Conservation (phyloP, 805 yeast species). For the Novakomyces olei region DNA sequence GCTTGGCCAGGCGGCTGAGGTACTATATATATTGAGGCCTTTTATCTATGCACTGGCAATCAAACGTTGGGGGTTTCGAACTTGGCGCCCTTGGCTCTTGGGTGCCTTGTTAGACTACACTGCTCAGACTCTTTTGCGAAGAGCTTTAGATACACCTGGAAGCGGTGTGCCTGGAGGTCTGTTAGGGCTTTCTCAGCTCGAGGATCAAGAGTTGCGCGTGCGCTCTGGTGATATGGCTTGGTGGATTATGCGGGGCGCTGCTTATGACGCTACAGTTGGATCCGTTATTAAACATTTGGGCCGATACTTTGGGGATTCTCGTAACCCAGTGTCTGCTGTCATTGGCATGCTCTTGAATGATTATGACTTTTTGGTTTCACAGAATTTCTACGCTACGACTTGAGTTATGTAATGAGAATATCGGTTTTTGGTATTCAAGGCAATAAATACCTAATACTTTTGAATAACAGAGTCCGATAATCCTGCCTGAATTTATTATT, state of each 20-base stretch:
- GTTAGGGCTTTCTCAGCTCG: conserved; percentile 14
- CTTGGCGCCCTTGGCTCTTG: conserved; percentile 21
- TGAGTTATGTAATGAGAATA: no score
- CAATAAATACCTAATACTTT: no score
- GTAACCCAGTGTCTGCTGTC: no score
- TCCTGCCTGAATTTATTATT: no score
- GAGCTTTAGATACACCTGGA: conserved; percentile 10
- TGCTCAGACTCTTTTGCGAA: conserved; percentile 13
- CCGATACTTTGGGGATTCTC: no score
- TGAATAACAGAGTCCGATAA: no score
- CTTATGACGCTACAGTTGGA: conserved; percentile 17
- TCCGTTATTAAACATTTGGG: no score
- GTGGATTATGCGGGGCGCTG: conserved; percentile 21
- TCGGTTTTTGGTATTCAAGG: no score
- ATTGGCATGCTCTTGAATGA: no score
- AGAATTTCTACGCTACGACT: no score
- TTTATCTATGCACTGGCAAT: conserved; percentile 18
- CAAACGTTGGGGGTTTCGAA: conserved; percentile 10
- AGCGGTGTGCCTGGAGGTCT: conserved; percentile 12
- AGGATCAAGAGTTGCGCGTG: conserved; percentile 14
- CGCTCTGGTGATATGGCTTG: conserved; percentile 16
- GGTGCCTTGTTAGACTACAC: conserved; percentile 17
- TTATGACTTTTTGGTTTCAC: no score
- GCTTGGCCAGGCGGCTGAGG: conserved; percentile 14
- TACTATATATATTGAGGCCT: conserved; percentile 19